Base-by-base conservation (phyloP, 805 yeast species). In the Lachancea lanzarotensis region DNA sequence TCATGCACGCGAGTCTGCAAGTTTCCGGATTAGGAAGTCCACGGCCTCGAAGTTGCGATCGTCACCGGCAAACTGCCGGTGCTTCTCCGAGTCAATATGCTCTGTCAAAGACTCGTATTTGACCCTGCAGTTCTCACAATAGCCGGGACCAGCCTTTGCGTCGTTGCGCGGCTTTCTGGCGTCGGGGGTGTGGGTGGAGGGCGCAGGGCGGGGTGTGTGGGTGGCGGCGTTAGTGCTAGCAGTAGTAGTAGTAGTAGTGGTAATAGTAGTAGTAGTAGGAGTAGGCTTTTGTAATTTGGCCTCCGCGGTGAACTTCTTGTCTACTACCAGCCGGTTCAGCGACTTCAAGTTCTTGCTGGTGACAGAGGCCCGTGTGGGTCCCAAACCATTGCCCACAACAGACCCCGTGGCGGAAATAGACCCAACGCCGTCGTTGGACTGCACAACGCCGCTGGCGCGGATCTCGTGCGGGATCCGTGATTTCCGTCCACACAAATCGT, bases 111-210 rank as follows among this genome's bases (percentile, higher is more conserved):
- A 78, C 42, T 84, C 90, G 60, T 84, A 91, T 59, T 82, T 82
- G 48, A 83, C 84, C 19, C 91, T 72, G 65, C 98, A 91, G 59
- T 91, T 91, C 61, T 91, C 98, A 67, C 98, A 91, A 64, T 86
- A 90, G 0, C 97, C 97, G 0, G 91, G 53, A 38, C 59, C 65
- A 55, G 40, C 54, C 52, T 50, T 49, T 8, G 49, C 48, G 32
- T 47, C 49, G 36, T 49, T 49, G 30, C 15, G 26, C 27, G 30
- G n/a, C 41, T 8, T 26, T 26, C 29, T 26, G 29, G 10, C 7
- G 10, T 7, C 29, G 7, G 29, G 29, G 29, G 7, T 11, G 29
- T 11, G 29, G 29, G 7, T 26, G 10, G 11, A 11, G 35, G 17
- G 3, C n/a, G n/a, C 9, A 9, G 25, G 18, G 39, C 19, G 31